Percentiles rank a stretch among this genome's conserved stretches.
Evolutionary conservation across 495 filamentous ascomycete species (phyloP).

Genomic region (Cercophora samala): DNA sequence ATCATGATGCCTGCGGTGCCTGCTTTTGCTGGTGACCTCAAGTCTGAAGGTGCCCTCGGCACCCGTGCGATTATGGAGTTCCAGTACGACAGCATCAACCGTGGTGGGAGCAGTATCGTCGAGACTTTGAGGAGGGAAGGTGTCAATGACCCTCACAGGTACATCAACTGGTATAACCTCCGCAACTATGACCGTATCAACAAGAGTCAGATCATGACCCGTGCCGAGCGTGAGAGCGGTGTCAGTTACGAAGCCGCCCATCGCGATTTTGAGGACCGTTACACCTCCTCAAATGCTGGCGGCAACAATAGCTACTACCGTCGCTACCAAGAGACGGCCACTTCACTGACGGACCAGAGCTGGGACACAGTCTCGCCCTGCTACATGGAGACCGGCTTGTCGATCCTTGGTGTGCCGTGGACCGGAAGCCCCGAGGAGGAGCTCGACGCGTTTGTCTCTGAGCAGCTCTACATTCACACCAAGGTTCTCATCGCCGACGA

Average conservation of each 20-base stretch:
- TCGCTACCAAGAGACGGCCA: slow-evolving; percentile 66
- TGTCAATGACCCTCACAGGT: slow-evolving; percentile 63
- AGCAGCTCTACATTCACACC: slow-evolving; percentile 91
- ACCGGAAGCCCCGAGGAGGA: slow-evolving; percentile 67
- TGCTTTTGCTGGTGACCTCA: slow-evolving; percentile 84
- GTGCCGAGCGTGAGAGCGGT: slow-evolving; percentile 63
- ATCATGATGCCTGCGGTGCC: slow-evolving; percentile 86
- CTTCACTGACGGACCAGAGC: slow-evolving; percentile 47
- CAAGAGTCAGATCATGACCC: slow-evolving; percentile 57
- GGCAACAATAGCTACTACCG: slow-evolving; percentile 43
- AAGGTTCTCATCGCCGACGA: slow-evolving; percentile 96
- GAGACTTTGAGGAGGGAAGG: slow-evolving; percentile 70
- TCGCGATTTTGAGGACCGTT: slow-evolving; percentile 59
- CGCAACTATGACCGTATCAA: slow-evolving; percentile 93
- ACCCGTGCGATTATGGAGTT: slow-evolving; percentile 97
- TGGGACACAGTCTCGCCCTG: slow-evolving; percentile 78
- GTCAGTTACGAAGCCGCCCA: slow-evolving; percentile 71
- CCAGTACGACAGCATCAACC: slow-evolving; percentile 71
- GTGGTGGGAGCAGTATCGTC: slow-evolving; percentile 84
- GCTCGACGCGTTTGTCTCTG: slow-evolving; percentile 83
- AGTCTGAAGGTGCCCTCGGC: slow-evolving; percentile 72
- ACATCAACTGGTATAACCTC: slow-evolving; percentile 94
- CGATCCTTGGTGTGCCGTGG: slow-evolving; percentile 80
- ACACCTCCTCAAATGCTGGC: slow-evolving; percentile 31
- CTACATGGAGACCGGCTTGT: slow-evolving; percentile 78